Base-by-base conservation (phyloP, 179 eudicot species). In the Spinacia oleracea region DNA sequence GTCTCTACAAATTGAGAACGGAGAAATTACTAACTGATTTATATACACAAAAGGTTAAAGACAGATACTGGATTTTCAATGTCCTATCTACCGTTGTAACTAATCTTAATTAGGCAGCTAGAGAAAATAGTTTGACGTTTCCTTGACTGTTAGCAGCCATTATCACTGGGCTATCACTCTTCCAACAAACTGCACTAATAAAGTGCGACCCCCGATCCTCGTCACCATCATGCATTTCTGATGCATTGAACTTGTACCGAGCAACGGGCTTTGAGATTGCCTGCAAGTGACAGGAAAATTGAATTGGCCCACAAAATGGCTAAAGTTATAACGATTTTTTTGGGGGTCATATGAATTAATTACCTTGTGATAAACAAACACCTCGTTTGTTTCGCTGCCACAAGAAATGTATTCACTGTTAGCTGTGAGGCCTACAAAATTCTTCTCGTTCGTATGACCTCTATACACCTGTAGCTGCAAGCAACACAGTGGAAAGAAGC, bases 351-450 rank as follows among this genome's bases (percentile, higher is more conserved):
- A 48, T 1, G 55, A 27, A 69, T 80, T 56, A 27, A 69, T 80
- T 56, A 94, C 97, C 97, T 94, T 94, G 85, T 94, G 98, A 78
- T 94, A 94, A 42, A 86, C 96, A 45, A 87, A 90, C 46, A 94
- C 94, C 70, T 94, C 98, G 74, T 94, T 93, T 72, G 98, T 89
- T 86, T 94, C 98, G 45, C 98, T 94, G 78, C 97, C 98, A 76
- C 98, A 94, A 35, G 94, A 91, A 62, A 94, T 77, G 89, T 89
- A 94, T 38, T 94, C 94, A 34, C 85, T 84, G 83, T 89, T 90
- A 35, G 88, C 92, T 0, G 96, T 75, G 34, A 94, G 90, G 53
- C 98, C 98, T n/a, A 94, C 94, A 77, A 94, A 94, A 71, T 94
- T 91, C 89, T 94, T 94, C 87, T 91, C 98, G 64, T 94, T 94